These are phyloP conservation scores for Mycena latifolia DNA, from an alignment of 768 basidiomycete species.

Conservation along the genomic window DNA sequence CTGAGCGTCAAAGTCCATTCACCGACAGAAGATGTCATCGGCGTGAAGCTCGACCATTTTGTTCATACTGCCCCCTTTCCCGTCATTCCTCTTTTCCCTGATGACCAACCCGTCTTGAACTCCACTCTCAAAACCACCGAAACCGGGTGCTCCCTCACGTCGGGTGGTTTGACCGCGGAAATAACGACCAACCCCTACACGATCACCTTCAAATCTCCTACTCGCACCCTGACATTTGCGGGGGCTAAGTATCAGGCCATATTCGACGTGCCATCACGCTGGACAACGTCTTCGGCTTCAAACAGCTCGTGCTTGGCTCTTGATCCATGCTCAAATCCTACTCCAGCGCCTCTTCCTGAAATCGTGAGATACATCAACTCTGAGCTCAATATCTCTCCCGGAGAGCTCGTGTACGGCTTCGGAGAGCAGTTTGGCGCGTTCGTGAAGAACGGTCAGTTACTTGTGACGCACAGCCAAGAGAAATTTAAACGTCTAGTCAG, in stretches of 20 bases:
- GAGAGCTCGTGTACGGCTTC: slow-evolving; percentile 79
- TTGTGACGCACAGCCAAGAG: slow-evolving; percentile 30
- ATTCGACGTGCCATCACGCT: slow-evolving; percentile 67
- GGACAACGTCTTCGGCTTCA: slow-evolving; percentile 63
- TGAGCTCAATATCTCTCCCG: slow-evolving; percentile 75
- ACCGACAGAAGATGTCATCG: slow-evolving; percentile 67
- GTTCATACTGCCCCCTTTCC: slow-evolving; percentile 56
- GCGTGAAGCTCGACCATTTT: slow-evolving; percentile 69
- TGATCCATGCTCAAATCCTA: slow-evolving; percentile 70
- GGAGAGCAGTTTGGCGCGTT: slow-evolving; percentile 84
- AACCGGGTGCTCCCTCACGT: slow-evolving; percentile 49
- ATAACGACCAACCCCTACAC: slow-evolving; percentile 73
- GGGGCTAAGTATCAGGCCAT: slow-evolving; percentile 69
- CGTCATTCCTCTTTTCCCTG: slow-evolving; percentile 72
- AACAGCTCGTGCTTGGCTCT: slow-evolving; percentile 69
- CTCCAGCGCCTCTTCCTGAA: slow-evolving; percentile 55
- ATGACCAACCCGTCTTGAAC: slow-evolving; percentile 62
- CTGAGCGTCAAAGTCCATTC: slow-evolving; percentile 64
- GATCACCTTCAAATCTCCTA: slow-evolving; percentile 69
- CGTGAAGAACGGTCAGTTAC: slow-evolving; percentile 76
- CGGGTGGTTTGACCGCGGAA: slow-evolving; percentile 65
- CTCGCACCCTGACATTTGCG: slow-evolving; percentile 59
- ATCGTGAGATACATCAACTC: slow-evolving; percentile 63
- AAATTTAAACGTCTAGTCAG: slow-evolving; percentile 43
- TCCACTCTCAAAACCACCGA: slow-evolving; percentile 51